Base-by-base conservation (phyloP, 2,329 filamentous ascomycete species). In the Ophiostoma sp. region DNA sequence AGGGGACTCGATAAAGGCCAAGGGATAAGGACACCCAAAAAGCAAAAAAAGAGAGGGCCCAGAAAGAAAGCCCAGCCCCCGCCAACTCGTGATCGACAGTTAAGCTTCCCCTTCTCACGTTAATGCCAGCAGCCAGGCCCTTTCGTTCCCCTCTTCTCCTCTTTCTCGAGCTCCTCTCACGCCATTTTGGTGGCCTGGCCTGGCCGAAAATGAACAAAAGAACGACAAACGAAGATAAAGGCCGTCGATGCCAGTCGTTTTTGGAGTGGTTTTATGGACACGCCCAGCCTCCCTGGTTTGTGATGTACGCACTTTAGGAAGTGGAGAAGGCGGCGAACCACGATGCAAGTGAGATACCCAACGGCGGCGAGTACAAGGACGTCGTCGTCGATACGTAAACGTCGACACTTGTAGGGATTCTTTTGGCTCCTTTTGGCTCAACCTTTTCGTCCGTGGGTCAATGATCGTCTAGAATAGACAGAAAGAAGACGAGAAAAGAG, bases 51-150 rank as follows among this genome's bases (percentile, higher is more conserved):
- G n/a, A 22, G 19, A 52, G 50, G 39, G 50, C n/a, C 50, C 6
- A 9, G 7, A 55, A 55, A 5, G 6, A 50, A 7, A 31, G 25
- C 25, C 42, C 64, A 31, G 28, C 25, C 64, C 64, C 64, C 42
- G 45, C 28, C 64, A 50, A n/a, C 36, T 48, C 64, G n/a, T 31
- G 69, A 70, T 70, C 69, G 69, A 70, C 69, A 61, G 22, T 28
- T 42, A 45, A 70, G 68, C 69, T 48, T 71, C 69, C 69, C 39
- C 25, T 50, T 71, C 52, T 70, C 52, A 68, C 25, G n/a, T 12
- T 28, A 39, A 39, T 17, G 36, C 61, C 39, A 28, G 17, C 19
- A 25, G 4, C 33, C 33, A 7, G 15, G 22, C 25, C 50, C 22
- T 22, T 25, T 55, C 50, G 22, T 55, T 55, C 12, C 28, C 22